Evolutionary conservation across 805 yeast species (phyloP).

Genomic region (Wickerhamiella sergipiensis): DNA sequence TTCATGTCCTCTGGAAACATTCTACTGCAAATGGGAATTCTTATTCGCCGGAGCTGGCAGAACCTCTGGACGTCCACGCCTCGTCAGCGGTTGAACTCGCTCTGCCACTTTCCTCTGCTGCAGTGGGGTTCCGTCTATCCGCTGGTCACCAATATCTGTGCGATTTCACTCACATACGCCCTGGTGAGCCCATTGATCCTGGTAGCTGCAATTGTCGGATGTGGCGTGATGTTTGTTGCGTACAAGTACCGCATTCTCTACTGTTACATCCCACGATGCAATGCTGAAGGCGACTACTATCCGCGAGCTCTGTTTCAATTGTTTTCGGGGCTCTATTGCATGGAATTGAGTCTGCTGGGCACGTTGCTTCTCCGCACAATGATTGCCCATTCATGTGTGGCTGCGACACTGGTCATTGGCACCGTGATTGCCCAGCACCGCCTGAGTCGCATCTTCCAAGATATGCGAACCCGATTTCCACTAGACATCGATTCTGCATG

Average conservation of each 20-base stretch:
- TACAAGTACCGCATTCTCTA: slow-evolving; percentile 58
- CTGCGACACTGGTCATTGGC: slow-evolving; percentile 35
- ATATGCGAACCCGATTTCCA: slow-evolving; percentile 29
- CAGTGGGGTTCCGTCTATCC: slow-evolving; percentile 76
- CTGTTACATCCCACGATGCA: slow-evolving; percentile 25
- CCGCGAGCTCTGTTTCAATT: slow-evolving; percentile 64
- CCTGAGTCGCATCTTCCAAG: slow-evolving; percentile 32
- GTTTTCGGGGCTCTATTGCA: slow-evolving; percentile 68
- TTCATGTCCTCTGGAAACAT: slow-evolving; percentile 62
- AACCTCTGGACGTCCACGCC: slow-evolving; percentile 43
- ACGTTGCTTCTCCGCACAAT: slow-evolving; percentile 48
- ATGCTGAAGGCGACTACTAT: slow-evolving; percentile 45
- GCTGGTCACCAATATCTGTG: slow-evolving; percentile 58
- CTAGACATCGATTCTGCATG: slow-evolving; percentile 9
- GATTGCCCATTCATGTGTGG: slow-evolving; percentile 39
- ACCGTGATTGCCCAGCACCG: slow-evolving; percentile 48
- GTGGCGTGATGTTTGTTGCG: slow-evolving; percentile 44
- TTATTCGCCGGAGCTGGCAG: slow-evolving; percentile 30
- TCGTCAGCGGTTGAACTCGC: slow-evolving; percentile 36
- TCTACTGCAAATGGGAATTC: slow-evolving; percentile 43
- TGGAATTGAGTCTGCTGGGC: slow-evolving; percentile 69
- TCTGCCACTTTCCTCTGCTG: slow-evolving; percentile 33
- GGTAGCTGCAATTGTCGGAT: slow-evolving; percentile 43
- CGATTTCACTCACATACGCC: slow-evolving; percentile 66
- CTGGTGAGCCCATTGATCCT: slow-evolving; percentile 69